Evolutionary conservation across 768 basidiomycete genomes (phyloP).

Genomic region (Terana coerulea): DNA sequence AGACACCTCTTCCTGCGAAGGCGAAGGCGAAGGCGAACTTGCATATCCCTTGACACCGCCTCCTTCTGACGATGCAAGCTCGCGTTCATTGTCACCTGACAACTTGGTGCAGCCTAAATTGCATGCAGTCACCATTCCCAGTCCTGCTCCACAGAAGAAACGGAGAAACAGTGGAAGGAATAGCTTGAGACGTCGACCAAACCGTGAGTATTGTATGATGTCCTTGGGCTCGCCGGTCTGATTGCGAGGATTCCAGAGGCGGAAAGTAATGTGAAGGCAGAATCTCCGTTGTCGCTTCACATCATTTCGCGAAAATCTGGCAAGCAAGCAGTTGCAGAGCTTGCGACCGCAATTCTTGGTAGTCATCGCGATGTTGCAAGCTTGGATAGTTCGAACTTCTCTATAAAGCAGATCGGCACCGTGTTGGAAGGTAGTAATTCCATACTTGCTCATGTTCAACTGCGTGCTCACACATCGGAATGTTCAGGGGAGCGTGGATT

Average conservation of each 20-base stretch:
- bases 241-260: background rate
- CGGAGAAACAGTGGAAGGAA: slow-evolving; percentile 8
- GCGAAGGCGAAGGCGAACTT: slow-evolving; percentile 55
- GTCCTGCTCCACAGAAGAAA: slow-evolving; percentile 6
- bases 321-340: slow-evolving; percentile 61
- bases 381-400: slow-evolving; percentile 30
- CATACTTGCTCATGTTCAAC: background rate
- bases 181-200: slow-evolving; percentile 19
- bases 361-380: slow-evolving; percentile 15
- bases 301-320: slow-evolving; percentile 57
- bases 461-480: background rate
- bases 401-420: slow-evolving; percentile 42
- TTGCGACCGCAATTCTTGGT: slow-evolving; percentile 42
- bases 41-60: slow-evolving; percentile 80
- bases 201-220: slow-evolving; percentile 12
- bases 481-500: slow-evolving; percentile 47
- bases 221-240: background rate
- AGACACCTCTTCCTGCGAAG: slow-evolving; percentile 19
- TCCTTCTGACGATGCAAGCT: slow-evolving; percentile 65
- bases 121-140: slow-evolving; percentile 17
- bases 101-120: slow-evolving; percentile 13
- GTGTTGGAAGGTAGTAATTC: slow-evolving; percentile 52
- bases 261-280: background rate
- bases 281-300: slow-evolving; percentile 41
- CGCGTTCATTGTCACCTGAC: slow-evolving; percentile 57